Percentiles rank a stretch among this genome's conserved stretches.
Evolutionary conservation across 345 rosid genomes (phyloP).

Genomic region (Cardiospermum halicacabum): DNA sequence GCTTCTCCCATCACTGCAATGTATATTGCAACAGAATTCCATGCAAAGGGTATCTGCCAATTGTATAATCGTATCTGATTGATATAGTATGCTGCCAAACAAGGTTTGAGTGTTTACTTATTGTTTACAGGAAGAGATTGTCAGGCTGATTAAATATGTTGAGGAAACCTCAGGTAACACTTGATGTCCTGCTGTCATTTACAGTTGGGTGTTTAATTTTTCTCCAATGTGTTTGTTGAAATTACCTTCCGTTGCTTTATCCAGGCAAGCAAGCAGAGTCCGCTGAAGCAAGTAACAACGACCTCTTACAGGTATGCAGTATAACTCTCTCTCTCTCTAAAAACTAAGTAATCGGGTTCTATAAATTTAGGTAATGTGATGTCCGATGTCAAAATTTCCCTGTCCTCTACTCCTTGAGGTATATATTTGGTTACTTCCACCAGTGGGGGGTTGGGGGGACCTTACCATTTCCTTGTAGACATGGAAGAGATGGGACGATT

Average conservation of each 20-base stretch:
- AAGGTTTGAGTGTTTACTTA: conserved; percentile 2
- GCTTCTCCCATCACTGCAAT: conserved; percentile 71
- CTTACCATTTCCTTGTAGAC: no score
- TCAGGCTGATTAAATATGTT: conserved; percentile 67
- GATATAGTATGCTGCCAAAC: background rate
- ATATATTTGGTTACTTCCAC: no score
- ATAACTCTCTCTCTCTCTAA: background rate
- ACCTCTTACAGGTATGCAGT: conserved; percentile 54
- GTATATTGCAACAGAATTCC: conserved; percentile 76
- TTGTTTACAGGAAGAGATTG: conserved; percentile 82
- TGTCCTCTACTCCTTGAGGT: no score
- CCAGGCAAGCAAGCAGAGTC: conserved; percentile 66
- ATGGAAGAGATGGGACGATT: no score
- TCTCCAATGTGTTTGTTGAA: conserved; percentile 11
- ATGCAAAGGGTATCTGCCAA: conserved; percentile 59
- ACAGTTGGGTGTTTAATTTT: background rate
- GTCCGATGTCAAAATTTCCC: no score
- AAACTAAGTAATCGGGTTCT: background rate
- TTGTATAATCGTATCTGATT: background rate
- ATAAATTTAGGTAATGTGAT: background rate
- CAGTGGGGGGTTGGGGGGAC: no score
- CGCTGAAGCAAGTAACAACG: conserved; percentile 43
- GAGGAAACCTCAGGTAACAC: conserved; percentile 79
- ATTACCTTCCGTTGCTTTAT: conserved; percentile 20
- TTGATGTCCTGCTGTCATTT: conserved; percentile 2